phyloP scores from a whole-genome alignment of 371 early-diverging fungal genomes.

The Zancudomyces culisetae region DNA sequence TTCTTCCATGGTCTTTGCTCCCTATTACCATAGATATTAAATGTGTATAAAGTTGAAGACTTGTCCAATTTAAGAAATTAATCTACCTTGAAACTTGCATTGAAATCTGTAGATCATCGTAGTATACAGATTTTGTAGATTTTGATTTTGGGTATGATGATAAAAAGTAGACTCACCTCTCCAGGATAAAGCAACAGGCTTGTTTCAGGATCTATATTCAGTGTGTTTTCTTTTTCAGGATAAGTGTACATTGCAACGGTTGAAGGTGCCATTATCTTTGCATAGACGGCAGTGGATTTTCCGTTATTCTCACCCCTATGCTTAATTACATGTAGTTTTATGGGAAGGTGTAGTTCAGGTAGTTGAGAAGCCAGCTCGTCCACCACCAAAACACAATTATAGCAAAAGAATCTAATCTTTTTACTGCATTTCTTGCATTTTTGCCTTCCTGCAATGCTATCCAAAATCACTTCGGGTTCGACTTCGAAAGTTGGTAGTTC shows the following conservation, averaged over 20 bases:
- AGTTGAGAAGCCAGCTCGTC: conserved; percentile 29
- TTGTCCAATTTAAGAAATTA: too few species aligned
- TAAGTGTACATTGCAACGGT: conserved; percentile 43
- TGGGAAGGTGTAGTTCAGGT: conserved; percentile 50
- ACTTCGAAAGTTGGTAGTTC: conserved; percentile 12
- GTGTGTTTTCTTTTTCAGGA: conserved; percentile 20
- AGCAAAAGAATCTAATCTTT: conserved; percentile 51
- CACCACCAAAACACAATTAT: conserved; percentile 38
- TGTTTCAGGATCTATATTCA: conserved; percentile 38
- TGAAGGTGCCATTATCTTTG: conserved; percentile 50
- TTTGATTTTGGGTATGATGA: too few species aligned
- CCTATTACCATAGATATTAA: conserved; percentile 18
- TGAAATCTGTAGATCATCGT: too few species aligned
- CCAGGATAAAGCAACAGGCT: conserved; percentile 77
- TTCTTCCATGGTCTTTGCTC: conserved; percentile 34
- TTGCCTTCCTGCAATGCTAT: conserved; percentile 17
- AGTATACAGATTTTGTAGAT: too few species aligned
- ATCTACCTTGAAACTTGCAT: too few species aligned
- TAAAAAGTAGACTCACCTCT: conserved; percentile 29
- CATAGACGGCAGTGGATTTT: conserved; percentile 75
- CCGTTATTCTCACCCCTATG: conserved; percentile 59
- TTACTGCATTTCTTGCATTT: conserved; percentile 37
- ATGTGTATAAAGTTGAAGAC: too few species aligned
- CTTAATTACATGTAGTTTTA: conserved; percentile 56
- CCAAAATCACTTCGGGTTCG: conserved; percentile 9